phyloP scores from a whole-genome alignment of 768 basidiomycete genomes.

The Leccinum rimulosum region DNA sequence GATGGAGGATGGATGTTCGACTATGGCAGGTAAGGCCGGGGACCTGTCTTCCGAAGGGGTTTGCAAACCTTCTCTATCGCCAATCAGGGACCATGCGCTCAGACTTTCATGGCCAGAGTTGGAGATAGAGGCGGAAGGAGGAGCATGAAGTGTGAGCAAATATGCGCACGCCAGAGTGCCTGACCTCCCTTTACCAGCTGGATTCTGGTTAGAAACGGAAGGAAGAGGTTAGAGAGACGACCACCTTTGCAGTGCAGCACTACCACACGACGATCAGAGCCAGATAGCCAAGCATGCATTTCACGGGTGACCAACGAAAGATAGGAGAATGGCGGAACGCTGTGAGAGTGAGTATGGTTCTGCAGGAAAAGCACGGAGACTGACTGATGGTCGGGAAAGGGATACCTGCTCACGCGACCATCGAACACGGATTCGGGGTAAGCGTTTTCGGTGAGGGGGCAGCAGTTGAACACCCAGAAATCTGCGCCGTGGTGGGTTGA shows the following conservation, averaged over 20 bases:
- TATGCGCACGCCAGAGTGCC: constrained; percentile 86
- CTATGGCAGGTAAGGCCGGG: not conserved
- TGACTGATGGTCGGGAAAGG: constrained; percentile 89
- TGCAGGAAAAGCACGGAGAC: constrained; percentile 52
- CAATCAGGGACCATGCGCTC: constrained; percentile 20
- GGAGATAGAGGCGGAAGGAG: constrained; percentile 40
- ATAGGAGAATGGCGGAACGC: constrained; percentile 74
- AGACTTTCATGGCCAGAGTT: constrained; percentile 15
- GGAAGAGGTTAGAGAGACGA: not conserved
- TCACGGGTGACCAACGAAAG: constrained; percentile 72
- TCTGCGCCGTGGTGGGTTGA: constrained; percentile 70
- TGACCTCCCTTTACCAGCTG: constrained; percentile 81
- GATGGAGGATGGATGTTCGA: not conserved
- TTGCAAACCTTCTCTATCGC: constrained; percentile 18
- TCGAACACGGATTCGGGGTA: constrained; percentile 70
- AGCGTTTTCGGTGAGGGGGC: constrained; percentile 76
- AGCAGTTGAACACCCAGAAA: constrained; percentile 90
- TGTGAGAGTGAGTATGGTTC: constrained; percentile 23
- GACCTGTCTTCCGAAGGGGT: constrained; percentile 6
- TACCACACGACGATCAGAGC: constrained; percentile 62
- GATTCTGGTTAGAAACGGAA: constrained; percentile 3
- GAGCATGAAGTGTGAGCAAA: constrained; percentile 55
- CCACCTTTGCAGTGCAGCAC: constrained; percentile 88
- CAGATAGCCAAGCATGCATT: constrained; percentile 70
- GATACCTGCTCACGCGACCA: constrained; percentile 77